Evolutionary conservation across 129 eudicot species (phyloP), one percentile per base, ranked within the genome.

Genomic region (Flaveria robusta): DNA sequence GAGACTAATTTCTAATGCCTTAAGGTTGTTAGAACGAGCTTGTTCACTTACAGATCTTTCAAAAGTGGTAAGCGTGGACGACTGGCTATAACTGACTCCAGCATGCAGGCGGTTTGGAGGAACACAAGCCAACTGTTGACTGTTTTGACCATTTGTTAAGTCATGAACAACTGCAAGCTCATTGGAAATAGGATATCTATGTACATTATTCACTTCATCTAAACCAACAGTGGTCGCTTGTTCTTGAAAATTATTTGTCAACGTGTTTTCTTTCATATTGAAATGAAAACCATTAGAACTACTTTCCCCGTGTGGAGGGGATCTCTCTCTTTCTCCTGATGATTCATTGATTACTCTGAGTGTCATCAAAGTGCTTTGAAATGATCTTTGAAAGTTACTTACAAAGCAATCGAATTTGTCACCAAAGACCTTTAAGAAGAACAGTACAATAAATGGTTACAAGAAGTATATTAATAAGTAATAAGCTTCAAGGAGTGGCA

Each of bases 361-460:
- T 64, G 97, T 94, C 88, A 85, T 84, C 83, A 94, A 82, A 41
- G 97, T 94, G 87, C 97, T 89, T 31, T 84, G 91, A 76, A 91
- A 91, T 46, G 97, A 89, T 72, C 84, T 87, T 84, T 91, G 93
- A 13, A 94, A 94, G 79, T 87, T 91, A 42, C 68, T 71, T 75
- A 86, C 88, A 86, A 94, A 94, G 77, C 66, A 74, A 66, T 91
- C 96, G 67, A 88, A 91, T 80, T 86, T 87, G 84, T 94, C 78
- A 23, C 90, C 97, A 12, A 87, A 89, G 10, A 91, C 98, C 98
- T 79, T 49, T 4, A 64, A 56, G 46, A 72, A 55, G 39, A 9
- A 45, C 16, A 51, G 9, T 47, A 74, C 66, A 68, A 66, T 13
- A 71, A 72, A n/a, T 70, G 16, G 66, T 45, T 29, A 70, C 13